These are phyloP conservation scores for Apiospora sp. DNA, from an alignment of 2,329 filamentous ascomycete genomes.

Conservation along the genomic window DNA sequence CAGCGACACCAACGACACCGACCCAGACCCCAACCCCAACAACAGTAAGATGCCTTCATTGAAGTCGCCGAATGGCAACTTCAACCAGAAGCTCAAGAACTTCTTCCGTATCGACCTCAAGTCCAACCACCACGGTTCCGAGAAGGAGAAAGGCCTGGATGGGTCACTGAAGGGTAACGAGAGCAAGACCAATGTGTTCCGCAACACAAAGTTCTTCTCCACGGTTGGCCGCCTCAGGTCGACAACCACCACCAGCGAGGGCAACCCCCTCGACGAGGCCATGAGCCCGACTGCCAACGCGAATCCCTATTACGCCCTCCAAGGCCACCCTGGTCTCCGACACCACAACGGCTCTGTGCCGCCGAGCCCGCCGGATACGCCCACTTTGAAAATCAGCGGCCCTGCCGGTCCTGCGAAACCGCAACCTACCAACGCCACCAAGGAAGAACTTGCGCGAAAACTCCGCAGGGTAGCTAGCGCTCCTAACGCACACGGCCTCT, in stretches of 20 bases:
- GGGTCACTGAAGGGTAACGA: conserved; percentile 60
- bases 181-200: conserved; percentile 69
- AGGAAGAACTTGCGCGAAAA: conserved; percentile 93
- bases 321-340: conserved; percentile 89
- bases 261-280: conserved; percentile 86
- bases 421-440: conserved; percentile 78
- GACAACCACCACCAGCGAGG: conserved; percentile 90
- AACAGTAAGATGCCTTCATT: conserved; percentile 56
- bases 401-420: conserved; percentile 70
- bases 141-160: conserved; percentile 39
- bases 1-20: conserved; percentile 30
- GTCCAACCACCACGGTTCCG: conserved; percentile 43
- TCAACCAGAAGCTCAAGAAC: conserved; percentile 73
- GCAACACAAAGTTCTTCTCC: conserved; percentile 87
- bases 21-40: conserved; percentile 21
- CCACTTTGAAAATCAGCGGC: conserved; percentile 76
- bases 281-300: conserved; percentile 92
- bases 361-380: conserved; percentile 90
- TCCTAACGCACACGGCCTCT: conserved; percentile 94
- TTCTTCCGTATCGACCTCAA: conserved; percentile 70
- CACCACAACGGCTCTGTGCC: conserved; percentile 95
- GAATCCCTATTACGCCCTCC: conserved; percentile 97
- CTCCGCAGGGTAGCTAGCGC: conserved; percentile 93
- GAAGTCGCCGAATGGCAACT: conserved; percentile 65
- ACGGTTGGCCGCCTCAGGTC: conserved; percentile 88